Conservation (phyloP, 1,284 basidiomycete species). For the Peniophora sp. region DNA sequence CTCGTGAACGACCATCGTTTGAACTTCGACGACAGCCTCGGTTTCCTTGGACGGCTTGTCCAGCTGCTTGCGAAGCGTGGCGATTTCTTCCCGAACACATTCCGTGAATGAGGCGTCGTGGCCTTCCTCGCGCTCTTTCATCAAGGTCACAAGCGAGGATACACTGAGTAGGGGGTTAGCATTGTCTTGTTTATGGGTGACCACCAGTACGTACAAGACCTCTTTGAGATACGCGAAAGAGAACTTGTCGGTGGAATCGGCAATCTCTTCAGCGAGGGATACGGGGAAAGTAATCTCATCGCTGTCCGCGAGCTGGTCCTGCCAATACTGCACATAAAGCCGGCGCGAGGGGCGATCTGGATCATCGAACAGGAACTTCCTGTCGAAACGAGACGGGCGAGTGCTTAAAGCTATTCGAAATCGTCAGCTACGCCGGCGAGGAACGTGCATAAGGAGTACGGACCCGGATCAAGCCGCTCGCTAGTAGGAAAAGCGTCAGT, state of each 20-base stretch:
- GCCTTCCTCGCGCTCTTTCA: slow-evolving; percentile 9
- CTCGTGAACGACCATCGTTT: no score
- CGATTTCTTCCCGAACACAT: slow-evolving; percentile 8
- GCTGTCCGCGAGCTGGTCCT: slow-evolving; percentile 53
- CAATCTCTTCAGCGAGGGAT: slow-evolving; percentile 43
- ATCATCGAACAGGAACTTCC: slow-evolving; percentile 33
- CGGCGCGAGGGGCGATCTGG: slow-evolving; percentile 6
- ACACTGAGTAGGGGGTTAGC: slow-evolving; percentile 6
- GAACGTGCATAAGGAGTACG: not conserved
- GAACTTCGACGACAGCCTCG: no score
- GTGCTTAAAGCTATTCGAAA: no score
- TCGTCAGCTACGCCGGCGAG: slow-evolving; percentile 20
- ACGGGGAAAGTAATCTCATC: slow-evolving; percentile 53
- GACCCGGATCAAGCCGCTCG: slow-evolving; percentile 73
- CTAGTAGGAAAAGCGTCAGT: no score
- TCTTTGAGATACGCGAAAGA: slow-evolving; percentile 78
- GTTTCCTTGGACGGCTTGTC: slow-evolving; percentile 17
- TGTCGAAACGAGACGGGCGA: no score
- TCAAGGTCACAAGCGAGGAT: slow-evolving; percentile 8
- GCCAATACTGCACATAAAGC: slow-evolving; percentile 47
- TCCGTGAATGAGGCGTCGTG: slow-evolving; percentile 6
- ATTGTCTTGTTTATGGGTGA: not conserved
- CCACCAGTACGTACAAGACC: slow-evolving; percentile 55
- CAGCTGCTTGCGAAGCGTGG: slow-evolving; percentile 17
- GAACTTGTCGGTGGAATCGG: slow-evolving; percentile 51